Percentiles rank a stretch among this genome's conserved stretches.
phyloP scores from a whole-genome alignment of 2,329 filamentous ascomycete species.

The Aspergillus eucalypticola region DNA sequence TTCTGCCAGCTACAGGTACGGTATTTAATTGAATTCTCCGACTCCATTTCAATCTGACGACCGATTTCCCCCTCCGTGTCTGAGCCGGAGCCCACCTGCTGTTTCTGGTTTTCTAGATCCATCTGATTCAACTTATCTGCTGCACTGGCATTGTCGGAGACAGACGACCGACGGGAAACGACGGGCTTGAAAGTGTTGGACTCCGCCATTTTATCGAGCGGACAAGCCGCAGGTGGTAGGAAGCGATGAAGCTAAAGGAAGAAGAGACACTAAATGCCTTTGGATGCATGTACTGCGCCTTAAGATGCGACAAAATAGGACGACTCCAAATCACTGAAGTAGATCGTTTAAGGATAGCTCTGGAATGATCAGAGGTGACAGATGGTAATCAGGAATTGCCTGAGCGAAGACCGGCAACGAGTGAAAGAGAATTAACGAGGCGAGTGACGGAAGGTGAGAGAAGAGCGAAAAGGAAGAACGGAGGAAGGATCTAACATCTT shows the following conservation, averaged over 20 bases:
- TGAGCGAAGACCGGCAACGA: not conserved
- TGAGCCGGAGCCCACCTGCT: slow-evolving; percentile 27
- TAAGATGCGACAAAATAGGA: not conserved
- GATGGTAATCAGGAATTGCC: not conserved
- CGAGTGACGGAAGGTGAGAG: not conserved
- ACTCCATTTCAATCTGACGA: slow-evolving; percentile 75
- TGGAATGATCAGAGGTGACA: not conserved
- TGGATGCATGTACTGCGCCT: slow-evolving; percentile 38
- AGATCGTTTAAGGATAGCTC: not conserved
- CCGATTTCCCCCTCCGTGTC: slow-evolving; percentile 51
- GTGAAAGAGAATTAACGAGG: not conserved
- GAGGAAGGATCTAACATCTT: not conserved
- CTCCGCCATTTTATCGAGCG: slow-evolving; percentile 44
- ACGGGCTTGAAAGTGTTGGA: slow-evolving; percentile 25
- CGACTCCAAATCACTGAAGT: not conserved
- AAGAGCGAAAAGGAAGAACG: not conserved
- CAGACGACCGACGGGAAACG: slow-evolving; percentile 21
- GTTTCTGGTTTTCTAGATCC: slow-evolving; percentile 32
- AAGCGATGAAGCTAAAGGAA: slow-evolving; percentile 29
- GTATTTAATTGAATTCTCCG: slow-evolving; percentile 81
- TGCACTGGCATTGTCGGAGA: slow-evolving; percentile 25
- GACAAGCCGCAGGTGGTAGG: slow-evolving; percentile 37
- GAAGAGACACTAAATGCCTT: slow-evolving; percentile 26
- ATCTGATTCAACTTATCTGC: slow-evolving; percentile 29
- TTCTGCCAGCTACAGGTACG: slow-evolving; percentile 93